Evolutionary conservation across 495 filamentous ascomycete genomes (phyloP).

Genomic region (Hyaloscypha bicolor): DNA sequence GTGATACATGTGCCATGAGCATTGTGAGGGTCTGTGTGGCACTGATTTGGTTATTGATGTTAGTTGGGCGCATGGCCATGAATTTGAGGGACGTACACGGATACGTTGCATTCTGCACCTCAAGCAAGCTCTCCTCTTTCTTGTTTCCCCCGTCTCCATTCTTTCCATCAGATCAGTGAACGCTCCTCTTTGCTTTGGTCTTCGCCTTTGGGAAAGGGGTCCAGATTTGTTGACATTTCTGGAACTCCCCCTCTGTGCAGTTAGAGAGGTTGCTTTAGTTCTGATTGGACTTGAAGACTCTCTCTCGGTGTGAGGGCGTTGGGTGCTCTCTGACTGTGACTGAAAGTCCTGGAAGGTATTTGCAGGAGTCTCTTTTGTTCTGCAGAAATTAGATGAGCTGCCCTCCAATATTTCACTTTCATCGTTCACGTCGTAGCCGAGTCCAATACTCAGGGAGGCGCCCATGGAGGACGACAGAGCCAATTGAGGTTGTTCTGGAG

Average conservation of each 20-base stretch:
- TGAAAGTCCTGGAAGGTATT: neutral
- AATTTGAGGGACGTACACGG: slow-evolving; percentile 4
- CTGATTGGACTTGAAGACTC: neutral
- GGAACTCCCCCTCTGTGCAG: neutral
- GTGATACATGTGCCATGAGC: neutral
- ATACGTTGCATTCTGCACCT: neutral
- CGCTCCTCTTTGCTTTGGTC: neutral
- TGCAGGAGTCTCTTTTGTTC: neutral
- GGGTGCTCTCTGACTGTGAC: neutral
- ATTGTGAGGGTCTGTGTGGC: neutral
- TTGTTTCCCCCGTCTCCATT: neutral
- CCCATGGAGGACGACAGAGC: neutral
- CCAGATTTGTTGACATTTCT: neutral
- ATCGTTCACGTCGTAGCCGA: neutral
- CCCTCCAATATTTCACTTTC: neutral
- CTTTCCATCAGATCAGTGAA: neutral
- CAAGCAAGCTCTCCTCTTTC: neutral
- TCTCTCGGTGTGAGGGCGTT: neutral
- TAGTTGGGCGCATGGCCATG: neutral
- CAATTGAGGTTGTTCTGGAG: neutral
- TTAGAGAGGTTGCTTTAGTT: neutral
- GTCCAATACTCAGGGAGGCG: neutral
- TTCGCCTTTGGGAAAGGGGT: neutral
- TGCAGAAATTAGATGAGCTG: neutral
- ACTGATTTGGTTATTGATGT: neutral